phyloP scores from a whole-genome alignment of 202 grass and related monocot genomes.

The Cymbopogon flexuosus region DNA sequence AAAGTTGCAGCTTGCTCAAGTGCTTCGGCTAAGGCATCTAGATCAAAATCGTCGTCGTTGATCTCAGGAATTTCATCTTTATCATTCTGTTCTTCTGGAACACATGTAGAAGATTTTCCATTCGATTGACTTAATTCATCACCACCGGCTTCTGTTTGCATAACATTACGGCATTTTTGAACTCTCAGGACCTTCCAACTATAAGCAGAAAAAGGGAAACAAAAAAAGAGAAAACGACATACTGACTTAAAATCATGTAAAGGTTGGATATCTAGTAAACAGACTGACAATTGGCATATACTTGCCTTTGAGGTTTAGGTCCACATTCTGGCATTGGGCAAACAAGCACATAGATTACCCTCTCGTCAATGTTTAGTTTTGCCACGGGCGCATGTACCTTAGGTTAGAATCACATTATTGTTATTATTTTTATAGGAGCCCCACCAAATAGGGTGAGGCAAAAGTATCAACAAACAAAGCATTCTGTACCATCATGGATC shows the following conservation, averaged over 20 bases:
- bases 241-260: neutral
- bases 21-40: conserved; percentile 66
- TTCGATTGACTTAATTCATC: conserved; percentile 22
- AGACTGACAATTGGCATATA: neutral
- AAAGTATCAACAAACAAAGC: neutral
- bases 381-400: conserved; percentile 69
- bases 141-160: conserved; percentile 15
- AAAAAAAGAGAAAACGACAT: neutral
- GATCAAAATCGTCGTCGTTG: conserved; percentile 53
- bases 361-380: conserved; percentile 55
- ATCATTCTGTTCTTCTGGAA: conserved; percentile 27
- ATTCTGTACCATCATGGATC: neutral
- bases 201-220: neutral
- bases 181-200: conserved; percentile 82
- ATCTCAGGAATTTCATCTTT: conserved; percentile 35
- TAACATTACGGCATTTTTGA: conserved; percentile 45
- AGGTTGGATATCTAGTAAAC: neutral
- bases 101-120: conserved; percentile 12
- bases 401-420: neutral
- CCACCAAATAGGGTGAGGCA: neutral
- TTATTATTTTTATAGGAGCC: neutral
- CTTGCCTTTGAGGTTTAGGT: conserved; percentile 46
- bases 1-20: conserved; percentile 64
- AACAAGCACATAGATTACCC: conserved; percentile 65
- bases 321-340: conserved; percentile 54